Evolutionary conservation across 257 asterid genomes (phyloP).

Genomic region (Buddleja alternifolia): DNA sequence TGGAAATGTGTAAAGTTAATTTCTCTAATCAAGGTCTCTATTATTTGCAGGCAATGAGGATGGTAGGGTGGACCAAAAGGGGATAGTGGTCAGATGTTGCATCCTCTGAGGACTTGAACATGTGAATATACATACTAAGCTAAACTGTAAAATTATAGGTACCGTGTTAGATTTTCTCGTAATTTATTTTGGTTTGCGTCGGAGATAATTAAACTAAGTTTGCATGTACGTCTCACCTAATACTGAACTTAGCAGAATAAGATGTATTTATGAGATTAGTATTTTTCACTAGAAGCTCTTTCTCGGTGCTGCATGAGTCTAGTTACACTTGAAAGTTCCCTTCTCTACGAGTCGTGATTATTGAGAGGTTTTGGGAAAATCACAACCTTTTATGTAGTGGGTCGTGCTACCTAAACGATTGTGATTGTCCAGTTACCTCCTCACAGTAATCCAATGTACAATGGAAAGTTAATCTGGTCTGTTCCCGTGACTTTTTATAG

Average conservation of each 20-base stretch:
- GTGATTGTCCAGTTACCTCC: too few relatives aligned
- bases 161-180: conserved; percentile 15
- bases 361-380: too few relatives aligned
- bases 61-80: conserved; percentile 74
- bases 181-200: conserved; percentile 8
- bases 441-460: neutral
- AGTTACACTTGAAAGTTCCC: neutral
- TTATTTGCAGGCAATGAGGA: conserved; percentile 67
- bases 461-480: neutral
- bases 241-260: conserved; percentile 23
- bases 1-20: neutral
- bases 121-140: conserved; percentile 30
- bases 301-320: neutral
- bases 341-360: too few relatives aligned
- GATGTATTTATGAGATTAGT: neutral
- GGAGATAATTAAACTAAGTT: conserved; percentile 19
- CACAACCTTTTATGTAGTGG: too few relatives aligned
- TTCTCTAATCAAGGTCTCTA: neutral
- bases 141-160: conserved; percentile 31
- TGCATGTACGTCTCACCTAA: conserved; percentile 19
- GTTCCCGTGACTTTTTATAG: neutral
- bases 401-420: too few relatives aligned
- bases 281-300: neutral
- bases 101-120: conserved; percentile 51
- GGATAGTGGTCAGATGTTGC: conserved; percentile 68